Conservation (phyloP, 805 yeast species). For the Yarrowia sp. region DNA sequence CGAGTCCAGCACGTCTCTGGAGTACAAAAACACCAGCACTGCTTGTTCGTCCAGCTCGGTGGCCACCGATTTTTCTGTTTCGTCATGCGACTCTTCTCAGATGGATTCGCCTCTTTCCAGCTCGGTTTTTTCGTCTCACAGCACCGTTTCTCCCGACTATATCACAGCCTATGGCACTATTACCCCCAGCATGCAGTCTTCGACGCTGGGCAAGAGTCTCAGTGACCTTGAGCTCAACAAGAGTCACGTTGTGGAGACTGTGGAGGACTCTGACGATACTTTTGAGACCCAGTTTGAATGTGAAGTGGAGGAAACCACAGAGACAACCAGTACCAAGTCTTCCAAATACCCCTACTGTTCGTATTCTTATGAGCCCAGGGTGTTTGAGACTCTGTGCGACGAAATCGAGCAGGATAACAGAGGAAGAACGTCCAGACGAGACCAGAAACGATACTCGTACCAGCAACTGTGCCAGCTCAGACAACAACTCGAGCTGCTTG, state of each 20-base stretch:
- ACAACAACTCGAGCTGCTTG: slow-evolving; percentile 15
- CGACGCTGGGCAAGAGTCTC: not conserved
- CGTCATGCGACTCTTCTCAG: slow-evolving; percentile 3
- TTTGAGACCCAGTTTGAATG: slow-evolving; percentile 19
- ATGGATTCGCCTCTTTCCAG: slow-evolving; percentile 1
- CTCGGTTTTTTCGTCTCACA: slow-evolving; percentile 8
- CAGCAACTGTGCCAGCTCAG: slow-evolving; percentile 16
- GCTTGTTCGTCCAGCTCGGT: not conserved
- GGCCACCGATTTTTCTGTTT: slow-evolving; percentile 3
- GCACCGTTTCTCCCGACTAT: slow-evolving; percentile 8
- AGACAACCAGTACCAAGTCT: too few relatives aligned
- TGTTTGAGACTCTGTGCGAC: slow-evolving; percentile 15
- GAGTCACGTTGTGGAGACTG: not conserved
- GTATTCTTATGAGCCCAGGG: not conserved
- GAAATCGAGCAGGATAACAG: slow-evolving; percentile 25
- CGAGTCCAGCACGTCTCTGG: not conserved
- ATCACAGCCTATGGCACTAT: slow-evolving; percentile 14
- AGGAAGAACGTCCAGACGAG: slow-evolving; percentile 1
- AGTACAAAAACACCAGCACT: slow-evolving; percentile 4
- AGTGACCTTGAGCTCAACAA: slow-evolving; percentile 5
- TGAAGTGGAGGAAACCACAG: not conserved
- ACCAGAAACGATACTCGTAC: slow-evolving; percentile 22
- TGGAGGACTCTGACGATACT: slow-evolving; percentile 11
- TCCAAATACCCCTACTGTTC: not conserved
- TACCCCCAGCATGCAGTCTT: not conserved